Base-by-base conservation (phyloP, 805 yeast species). In the Candida pseudofarinosa region DNA sequence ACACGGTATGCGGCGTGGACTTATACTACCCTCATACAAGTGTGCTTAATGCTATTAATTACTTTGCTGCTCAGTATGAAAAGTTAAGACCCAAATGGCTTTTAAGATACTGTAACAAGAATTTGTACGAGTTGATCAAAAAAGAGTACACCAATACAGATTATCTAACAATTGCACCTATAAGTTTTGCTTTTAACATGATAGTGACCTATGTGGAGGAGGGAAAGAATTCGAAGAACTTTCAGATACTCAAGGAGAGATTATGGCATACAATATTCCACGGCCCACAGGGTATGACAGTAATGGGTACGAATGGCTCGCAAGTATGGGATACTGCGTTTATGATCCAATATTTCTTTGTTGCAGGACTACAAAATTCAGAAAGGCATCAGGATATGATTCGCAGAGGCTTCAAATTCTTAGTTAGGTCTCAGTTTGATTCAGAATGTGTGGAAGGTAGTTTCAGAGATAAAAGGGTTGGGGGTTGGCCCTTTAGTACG, bases 311-410 rank as follows among this genome's bases (percentile, higher is more conserved):
- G 0, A 93, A 93, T 62, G 99, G 99, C 18, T 88, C 87, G 0
- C 99, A 93, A 64, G 90, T 85, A 1, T 93, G 99, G 99, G 99
- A 93, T 62, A 82, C 83, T 19, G 90, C 97, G 0, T 91, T 93
- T 67, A 85, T 87, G 43, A 71, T 93, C 19, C 99, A 93, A 58
- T 87, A 88, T 55, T 76, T 80, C 48, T 81, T 88, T 46, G 69
- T 77, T 54, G 86, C 96, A 0, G 96, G 96, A 0, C 63, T 90
- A 30, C 90, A 87, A 2, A 84, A 81, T 20, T 52, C 71, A 28
- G 81, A 85, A 0, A 80, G 83, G 58, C 88, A 78, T 59, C 78
- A 77, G 37, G 77, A 78, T 4, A 69, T 80, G 51, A 77, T 93
- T 15, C 71, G 72, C n/a, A 67, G 71, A 8, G 85, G 88, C 0